Percentiles rank a stretch among this genome's conserved stretches.
Conservation (phyloP, 805 yeast genomes). For the Lipomyces lipofer region DNA sequence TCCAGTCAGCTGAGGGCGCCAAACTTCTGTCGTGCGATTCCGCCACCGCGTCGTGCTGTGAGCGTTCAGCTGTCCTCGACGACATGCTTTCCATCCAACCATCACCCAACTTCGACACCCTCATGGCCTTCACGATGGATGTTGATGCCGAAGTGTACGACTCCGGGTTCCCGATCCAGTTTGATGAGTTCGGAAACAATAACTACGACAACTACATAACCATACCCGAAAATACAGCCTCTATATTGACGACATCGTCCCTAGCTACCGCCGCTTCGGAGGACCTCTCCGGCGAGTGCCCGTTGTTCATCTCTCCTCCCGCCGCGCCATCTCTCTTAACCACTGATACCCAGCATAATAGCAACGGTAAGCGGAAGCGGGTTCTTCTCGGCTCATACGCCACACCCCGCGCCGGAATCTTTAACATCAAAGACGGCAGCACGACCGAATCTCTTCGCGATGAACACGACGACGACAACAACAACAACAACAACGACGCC, state of each 20-base stretch:
- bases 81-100: too few relatives aligned
- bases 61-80: too few relatives aligned
- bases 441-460: neutral
- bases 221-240: too few relatives aligned
- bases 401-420: conserved; percentile 12
- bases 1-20: neutral
- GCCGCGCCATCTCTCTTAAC: conserved; percentile 23
- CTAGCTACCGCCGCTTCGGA: conserved; percentile 12
- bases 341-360: neutral
- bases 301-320: conserved; percentile 19
- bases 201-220: too few relatives aligned
- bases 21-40: neutral
- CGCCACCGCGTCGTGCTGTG: too few relatives aligned
- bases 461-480: too few relatives aligned
- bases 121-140: too few relatives aligned
- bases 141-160: too few relatives aligned
- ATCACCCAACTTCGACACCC: too few relatives aligned
- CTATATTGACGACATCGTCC: conserved; percentile 1
- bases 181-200: too few relatives aligned
- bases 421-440: conserved; percentile 16
- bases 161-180: too few relatives aligned
- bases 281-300: conserved; percentile 19
- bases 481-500: neutral
- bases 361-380: conserved; percentile 17
- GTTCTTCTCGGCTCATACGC: conserved; percentile 22